Conservation (phyloP, 164 flowering plant genomes). For the Aristolochia fimbriata region DNA sequence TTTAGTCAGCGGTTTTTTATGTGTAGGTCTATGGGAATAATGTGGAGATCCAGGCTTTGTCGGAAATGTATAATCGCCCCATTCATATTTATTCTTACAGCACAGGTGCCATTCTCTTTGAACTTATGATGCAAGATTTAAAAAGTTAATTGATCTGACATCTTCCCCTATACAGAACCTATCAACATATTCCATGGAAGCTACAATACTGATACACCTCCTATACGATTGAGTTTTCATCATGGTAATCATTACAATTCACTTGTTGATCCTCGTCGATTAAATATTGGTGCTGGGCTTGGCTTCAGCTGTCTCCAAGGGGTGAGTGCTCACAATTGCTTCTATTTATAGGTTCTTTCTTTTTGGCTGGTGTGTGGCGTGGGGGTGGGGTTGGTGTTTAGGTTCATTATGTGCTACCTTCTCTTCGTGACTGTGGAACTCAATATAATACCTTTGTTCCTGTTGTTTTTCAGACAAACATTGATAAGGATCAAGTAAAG, state of each 20-base stretch:
- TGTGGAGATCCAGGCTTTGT: slow-evolving; percentile 89
- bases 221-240: slow-evolving; percentile 84
- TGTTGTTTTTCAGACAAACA: slow-evolving; percentile 37
- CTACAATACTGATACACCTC: slow-evolving; percentile 81
- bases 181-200: slow-evolving; percentile 93
- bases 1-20: not conserved
- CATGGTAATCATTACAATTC: slow-evolving; percentile 98
- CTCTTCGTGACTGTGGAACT: not conserved
- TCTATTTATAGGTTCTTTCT: not conserved
- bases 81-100: slow-evolving; percentile 91
- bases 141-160: not conserved
- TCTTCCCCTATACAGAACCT: slow-evolving; percentile 55
- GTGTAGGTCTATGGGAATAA: slow-evolving; percentile 96
- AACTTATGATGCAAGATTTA: not conserved
- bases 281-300: slow-evolving; percentile 90
- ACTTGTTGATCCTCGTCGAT: slow-evolving; percentile 91
- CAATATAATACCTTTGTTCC: not conserved
- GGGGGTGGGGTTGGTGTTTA: not conserved
- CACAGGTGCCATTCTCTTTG: slow-evolving; percentile 47
- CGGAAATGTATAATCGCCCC: slow-evolving; percentile 95
- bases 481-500: slow-evolving; percentile 85
- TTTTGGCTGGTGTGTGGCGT: not conserved
- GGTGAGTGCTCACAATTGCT: slow-evolving; percentile 28
- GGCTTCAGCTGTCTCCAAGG: slow-evolving; percentile 92
- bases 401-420: not conserved